Evolutionary conservation across 768 basidiomycete species (phyloP).

Genomic region (Agrocybe praecox): DNA sequence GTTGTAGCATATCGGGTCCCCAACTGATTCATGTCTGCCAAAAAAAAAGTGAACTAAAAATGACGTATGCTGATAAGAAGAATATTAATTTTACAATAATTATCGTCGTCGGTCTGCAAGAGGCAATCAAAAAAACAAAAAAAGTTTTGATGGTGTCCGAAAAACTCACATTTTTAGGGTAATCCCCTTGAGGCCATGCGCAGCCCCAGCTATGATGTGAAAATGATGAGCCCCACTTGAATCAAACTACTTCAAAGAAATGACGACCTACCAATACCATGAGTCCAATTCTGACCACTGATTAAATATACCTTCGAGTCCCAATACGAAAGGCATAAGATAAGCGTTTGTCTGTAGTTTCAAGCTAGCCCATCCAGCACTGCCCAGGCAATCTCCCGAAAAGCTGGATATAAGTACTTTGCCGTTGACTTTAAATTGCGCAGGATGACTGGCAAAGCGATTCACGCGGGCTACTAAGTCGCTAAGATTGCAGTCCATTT

Average conservation of each 20-base stretch:
- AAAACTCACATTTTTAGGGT: constrained; percentile 40
- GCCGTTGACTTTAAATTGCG: constrained; percentile 56
- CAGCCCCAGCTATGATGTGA: constrained; percentile 52
- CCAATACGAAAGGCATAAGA: constrained; percentile 59
- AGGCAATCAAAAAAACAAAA: background rate
- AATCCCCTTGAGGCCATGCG: constrained; percentile 58
- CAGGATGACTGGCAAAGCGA: constrained; percentile 49
- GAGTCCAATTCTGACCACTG: constrained; percentile 52
- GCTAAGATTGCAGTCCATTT: constrained; percentile 47
- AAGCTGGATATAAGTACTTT: constrained; percentile 65
- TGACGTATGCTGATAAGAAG: background rate
- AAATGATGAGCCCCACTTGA: background rate
- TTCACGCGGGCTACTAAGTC: constrained; percentile 46
- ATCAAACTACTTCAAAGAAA: background rate
- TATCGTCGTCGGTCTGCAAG: constrained; percentile 42
- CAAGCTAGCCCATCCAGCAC: constrained; percentile 45
- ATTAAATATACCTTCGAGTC: constrained; percentile 46
- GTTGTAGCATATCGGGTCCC: constrained; percentile 46
- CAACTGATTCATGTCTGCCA: constrained; percentile 44
- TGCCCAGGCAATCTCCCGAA: constrained; percentile 61
- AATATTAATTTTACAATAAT: constrained; percentile 41
- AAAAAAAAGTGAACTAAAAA: background rate
- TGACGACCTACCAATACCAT: constrained; percentile 45
- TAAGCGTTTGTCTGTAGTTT: constrained; percentile 50
- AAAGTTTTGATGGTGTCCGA: background rate